These are phyloP conservation scores for Claviceps arundinis DNA, from an alignment of 2,329 filamentous ascomycete genomes.

Conservation along the genomic window DNA sequence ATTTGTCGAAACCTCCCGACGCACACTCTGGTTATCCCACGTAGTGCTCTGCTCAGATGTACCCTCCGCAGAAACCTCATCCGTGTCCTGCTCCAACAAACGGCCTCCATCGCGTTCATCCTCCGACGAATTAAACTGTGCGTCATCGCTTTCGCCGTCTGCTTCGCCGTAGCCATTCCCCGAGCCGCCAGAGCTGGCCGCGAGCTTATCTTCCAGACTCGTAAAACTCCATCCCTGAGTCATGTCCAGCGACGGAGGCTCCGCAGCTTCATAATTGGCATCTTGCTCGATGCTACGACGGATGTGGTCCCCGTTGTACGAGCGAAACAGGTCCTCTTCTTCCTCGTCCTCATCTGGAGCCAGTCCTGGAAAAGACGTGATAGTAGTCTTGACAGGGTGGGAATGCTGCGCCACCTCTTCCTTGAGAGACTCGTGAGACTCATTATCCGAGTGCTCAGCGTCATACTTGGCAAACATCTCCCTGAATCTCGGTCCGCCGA, in stretches of 20 bases:
- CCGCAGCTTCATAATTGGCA: slow-evolving; percentile 19
- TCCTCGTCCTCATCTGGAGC: slow-evolving; percentile 19
- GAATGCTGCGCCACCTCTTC: slow-evolving; percentile 32
- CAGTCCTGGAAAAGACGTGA: slow-evolving; percentile 13
- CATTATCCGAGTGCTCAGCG: slow-evolving; percentile 31
- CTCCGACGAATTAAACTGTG: slow-evolving; percentile 27
- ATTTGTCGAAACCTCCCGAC: slow-evolving; percentile 26
- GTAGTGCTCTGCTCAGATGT: slow-evolving; percentile 6
- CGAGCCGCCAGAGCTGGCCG: slow-evolving; percentile 14
- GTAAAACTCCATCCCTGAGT: slow-evolving; percentile 35
- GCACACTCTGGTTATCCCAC: slow-evolving; percentile 24
- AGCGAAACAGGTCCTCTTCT: slow-evolving; percentile 18
- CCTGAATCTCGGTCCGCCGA: slow-evolving; percentile 67
- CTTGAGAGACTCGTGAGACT: slow-evolving; percentile 53
- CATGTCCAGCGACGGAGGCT: slow-evolving; percentile 19
- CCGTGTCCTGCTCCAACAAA: slow-evolving; percentile 16
- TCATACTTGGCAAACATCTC: slow-evolving; percentile 54
- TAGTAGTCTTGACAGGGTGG: slow-evolving; percentile 32
- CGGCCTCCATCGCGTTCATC: slow-evolving; percentile 18
- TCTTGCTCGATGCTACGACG: slow-evolving; percentile 33
- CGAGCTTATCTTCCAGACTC: slow-evolving; percentile 19
- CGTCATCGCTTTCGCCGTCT: slow-evolving; percentile 30
- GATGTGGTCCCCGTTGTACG: slow-evolving; percentile 20
- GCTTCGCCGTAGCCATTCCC: slow-evolving; percentile 9
- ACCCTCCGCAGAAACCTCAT: slow-evolving; percentile 14